phyloP scores from a whole-genome alignment of 1,284 basidiomycete genomes.

The Melampsora americana region DNA sequence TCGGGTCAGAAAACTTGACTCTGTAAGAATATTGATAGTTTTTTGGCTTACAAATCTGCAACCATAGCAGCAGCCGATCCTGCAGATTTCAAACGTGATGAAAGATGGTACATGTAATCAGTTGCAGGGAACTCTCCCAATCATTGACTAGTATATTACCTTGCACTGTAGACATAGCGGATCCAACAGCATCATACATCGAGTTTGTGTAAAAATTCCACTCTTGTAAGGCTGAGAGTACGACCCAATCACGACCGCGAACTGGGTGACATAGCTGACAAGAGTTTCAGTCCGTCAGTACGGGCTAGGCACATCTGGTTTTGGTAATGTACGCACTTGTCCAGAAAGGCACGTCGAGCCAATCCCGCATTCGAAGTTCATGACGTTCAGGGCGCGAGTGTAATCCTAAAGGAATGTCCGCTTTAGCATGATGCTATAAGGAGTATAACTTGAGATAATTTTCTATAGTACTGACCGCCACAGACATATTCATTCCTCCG shows the following conservation, averaged over 20 bases:
- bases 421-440: background rate
- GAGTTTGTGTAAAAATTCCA: slow-evolving; percentile 44
- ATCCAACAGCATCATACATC: slow-evolving; percentile 28
- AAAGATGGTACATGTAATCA: background rate
- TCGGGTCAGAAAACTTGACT: background rate
- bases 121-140: background rate
- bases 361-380: slow-evolving; percentile 39
- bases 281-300: background rate
- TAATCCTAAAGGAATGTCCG: slow-evolving; percentile 20
- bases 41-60: slow-evolving; percentile 35
- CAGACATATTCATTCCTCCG: slow-evolving; percentile 15
- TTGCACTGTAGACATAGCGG: slow-evolving; percentile 37
- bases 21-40: background rate
- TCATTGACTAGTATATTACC: slow-evolving; percentile 5
- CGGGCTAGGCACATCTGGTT: background rate
- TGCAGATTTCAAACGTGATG: background rate
- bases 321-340: slow-evolving; percentile 3
- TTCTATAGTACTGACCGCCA: slow-evolving; percentile 7
- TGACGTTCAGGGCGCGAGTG: slow-evolving; percentile 29
- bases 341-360: slow-evolving; percentile 25
- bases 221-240: slow-evolving; percentile 40
- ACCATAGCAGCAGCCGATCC: slow-evolving; percentile 30
- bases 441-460: background rate
- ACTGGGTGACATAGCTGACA: slow-evolving; percentile 32
- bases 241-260: slow-evolving; percentile 35